Conservation (phyloP, 495 filamentous ascomycete genomes). For the Aspergillus sparsus region DNA sequence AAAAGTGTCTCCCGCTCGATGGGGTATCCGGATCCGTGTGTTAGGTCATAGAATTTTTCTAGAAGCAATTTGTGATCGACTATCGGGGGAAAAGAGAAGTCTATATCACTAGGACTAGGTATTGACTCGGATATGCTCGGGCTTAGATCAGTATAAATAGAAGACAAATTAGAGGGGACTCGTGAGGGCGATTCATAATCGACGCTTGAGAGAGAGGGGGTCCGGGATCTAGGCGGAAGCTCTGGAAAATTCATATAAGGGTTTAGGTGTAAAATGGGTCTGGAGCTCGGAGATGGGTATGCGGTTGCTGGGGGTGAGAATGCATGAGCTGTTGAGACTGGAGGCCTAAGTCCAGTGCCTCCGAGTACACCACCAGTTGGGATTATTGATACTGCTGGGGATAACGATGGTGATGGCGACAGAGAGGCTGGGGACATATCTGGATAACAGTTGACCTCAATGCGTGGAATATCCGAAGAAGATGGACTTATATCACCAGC, state of each 20-base stretch:
- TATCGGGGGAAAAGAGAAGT: neutral
- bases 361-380: neutral
- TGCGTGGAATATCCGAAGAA: conserved; percentile 19
- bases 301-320: conserved; percentile 18
- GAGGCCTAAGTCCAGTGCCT: neutral
- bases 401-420: conserved; percentile 10
- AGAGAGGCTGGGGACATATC: conserved; percentile 7
- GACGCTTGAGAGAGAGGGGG: conserved; percentile 21
- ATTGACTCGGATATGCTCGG: neutral
- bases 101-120: neutral
- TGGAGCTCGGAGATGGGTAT: conserved; percentile 16
- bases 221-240: conserved; percentile 13
- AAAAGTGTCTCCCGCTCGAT: conserved; percentile 10
- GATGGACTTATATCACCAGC: neutral
- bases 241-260: conserved; percentile 6
- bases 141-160: neutral
- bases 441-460: conserved; percentile 21
- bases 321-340: neutral
- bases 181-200: conserved; percentile 14
- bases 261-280: conserved; percentile 4
- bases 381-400: neutral
- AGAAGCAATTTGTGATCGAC: conserved; percentile 13
- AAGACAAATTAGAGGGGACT: neutral
- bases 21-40: neutral
- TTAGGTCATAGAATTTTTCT: conserved; percentile 17